Evolutionary conservation across 2,329 filamentous ascomycete species (phyloP).

Genomic region (Didymella pomorum): DNA sequence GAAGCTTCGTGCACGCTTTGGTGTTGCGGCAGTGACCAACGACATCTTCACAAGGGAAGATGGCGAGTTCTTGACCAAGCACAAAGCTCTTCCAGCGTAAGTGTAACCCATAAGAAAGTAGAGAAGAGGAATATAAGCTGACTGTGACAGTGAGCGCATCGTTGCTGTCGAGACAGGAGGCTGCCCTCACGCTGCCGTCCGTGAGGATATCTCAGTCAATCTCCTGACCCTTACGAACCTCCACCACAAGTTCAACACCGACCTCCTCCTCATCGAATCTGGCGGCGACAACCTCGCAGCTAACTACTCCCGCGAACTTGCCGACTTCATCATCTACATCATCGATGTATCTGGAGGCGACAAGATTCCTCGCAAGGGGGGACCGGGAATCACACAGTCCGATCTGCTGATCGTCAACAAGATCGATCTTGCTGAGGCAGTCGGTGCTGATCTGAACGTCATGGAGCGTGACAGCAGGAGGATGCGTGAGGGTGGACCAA

Average conservation of each 20-base stretch:
- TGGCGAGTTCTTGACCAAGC: conserved; percentile 91
- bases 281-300: conserved; percentile 97
- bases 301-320: conserved; percentile 93
- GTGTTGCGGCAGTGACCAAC: conserved; percentile 95
- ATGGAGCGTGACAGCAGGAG: conserved; percentile 95
- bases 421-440: conserved; percentile 88
- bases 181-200: conserved; percentile 94
- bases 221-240: conserved; percentile 90
- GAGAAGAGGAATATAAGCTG: background rate
- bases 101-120: background rate
- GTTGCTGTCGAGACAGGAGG: conserved; percentile 97
- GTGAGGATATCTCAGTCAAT: conserved; percentile 95
- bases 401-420: conserved; percentile 96
- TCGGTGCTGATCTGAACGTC: conserved; percentile 87
- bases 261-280: conserved; percentile 91
- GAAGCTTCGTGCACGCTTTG: conserved; percentile 79
- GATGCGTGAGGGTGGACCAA: conserved; percentile 94
- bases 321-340: conserved; percentile 98
- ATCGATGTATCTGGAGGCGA: conserved; percentile 97
- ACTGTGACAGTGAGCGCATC: conserved; percentile 67
- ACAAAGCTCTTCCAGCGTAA: conserved; percentile 79
- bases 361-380: conserved; percentile 95
- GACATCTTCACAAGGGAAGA: conserved; percentile 99
- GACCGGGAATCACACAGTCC: conserved; percentile 95
- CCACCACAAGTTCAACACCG: conserved; percentile 78